Evolutionary conservation across 2,329 filamentous ascomycete genomes (phyloP).

Genomic region (Talaromyces amestolkiae): DNA sequence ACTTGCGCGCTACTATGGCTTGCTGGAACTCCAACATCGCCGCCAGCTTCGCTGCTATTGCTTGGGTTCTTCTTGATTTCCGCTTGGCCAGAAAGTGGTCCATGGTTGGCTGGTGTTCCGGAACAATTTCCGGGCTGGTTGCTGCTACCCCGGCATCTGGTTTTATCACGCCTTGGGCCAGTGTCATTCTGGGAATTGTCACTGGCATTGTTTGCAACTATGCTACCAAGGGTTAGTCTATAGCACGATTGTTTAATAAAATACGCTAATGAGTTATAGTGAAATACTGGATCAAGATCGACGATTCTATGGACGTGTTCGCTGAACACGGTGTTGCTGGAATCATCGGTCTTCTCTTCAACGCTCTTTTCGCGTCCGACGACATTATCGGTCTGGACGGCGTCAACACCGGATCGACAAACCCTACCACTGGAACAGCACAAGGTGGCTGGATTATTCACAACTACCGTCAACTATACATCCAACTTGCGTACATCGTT

Average conservation of each 20-base stretch:
- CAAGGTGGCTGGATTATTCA: slow-evolving; percentile 69
- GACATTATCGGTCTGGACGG: slow-evolving; percentile 75
- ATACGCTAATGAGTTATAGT: slow-evolving; percentile 40
- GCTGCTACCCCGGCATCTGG: slow-evolving; percentile 82
- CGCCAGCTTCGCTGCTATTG: slow-evolving; percentile 85
- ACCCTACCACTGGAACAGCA: slow-evolving; percentile 34
- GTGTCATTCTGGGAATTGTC: slow-evolving; percentile 58
- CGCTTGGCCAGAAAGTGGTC: slow-evolving; percentile 92
- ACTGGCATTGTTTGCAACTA: slow-evolving; percentile 75
- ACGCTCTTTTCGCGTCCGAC: slow-evolving; percentile 71
- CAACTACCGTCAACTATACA: slow-evolving; percentile 68
- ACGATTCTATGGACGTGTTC: slow-evolving; percentile 87
- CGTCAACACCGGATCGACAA: slow-evolving; percentile 49
- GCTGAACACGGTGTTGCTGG: slow-evolving; percentile 85
- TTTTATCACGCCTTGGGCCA: slow-evolving; percentile 68
- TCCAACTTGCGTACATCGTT: slow-evolving; percentile 67
- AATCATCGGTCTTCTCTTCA: slow-evolving; percentile 75
- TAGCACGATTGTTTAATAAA: background rate
- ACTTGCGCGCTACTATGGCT: slow-evolving; percentile 89
- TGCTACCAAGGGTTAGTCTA: slow-evolving; percentile 74
- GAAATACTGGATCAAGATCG: slow-evolving; percentile 73
- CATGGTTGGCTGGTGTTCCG: slow-evolving; percentile 89
- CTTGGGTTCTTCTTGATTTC: slow-evolving; percentile 95
- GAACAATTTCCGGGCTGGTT: slow-evolving; percentile 80
- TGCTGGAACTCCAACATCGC: slow-evolving; percentile 98